Conservation (phyloP, 352 stramenopile genomes). For the Hyaloperonospora brassicae region DNA sequence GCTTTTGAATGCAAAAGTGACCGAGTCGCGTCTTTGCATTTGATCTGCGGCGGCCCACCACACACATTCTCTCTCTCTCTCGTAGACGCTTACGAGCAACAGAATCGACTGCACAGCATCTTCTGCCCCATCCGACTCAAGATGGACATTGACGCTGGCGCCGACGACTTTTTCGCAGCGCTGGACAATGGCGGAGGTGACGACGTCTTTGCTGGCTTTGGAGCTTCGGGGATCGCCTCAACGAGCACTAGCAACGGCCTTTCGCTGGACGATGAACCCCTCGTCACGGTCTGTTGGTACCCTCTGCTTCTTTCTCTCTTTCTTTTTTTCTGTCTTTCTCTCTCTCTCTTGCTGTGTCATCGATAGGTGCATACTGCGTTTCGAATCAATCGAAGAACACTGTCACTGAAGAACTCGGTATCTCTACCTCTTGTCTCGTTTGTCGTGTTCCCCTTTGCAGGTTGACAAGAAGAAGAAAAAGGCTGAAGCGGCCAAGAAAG, state of each 20-base stretch:
- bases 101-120: constrained; percentile 1
- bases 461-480: constrained; percentile 44
- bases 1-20: too few relatives aligned
- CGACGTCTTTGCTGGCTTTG: constrained; percentile 55
- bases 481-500: constrained; percentile 32
- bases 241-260: constrained; percentile 4
- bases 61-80: too few relatives aligned
- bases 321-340: background rate
- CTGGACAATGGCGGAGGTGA: constrained; percentile 54
- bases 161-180: constrained; percentile 77
- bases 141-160: constrained; percentile 73
- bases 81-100: too few relatives aligned
- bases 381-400: too few relatives aligned
- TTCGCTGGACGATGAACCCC: constrained; percentile 30
- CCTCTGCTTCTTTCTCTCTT: background rate
- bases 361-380: too few relatives aligned
- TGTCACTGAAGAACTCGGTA: too few relatives aligned
- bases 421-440: background rate
- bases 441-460: constrained; percentile 6
- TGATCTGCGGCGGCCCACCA: too few relatives aligned
- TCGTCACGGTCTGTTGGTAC: constrained; percentile 19
- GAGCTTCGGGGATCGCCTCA: constrained; percentile 20
- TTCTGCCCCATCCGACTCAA: background rate
- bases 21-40: too few relatives aligned
- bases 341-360: too few relatives aligned